Percentiles rank a stretch among this genome's conserved stretches.
Conservation (phyloP, 768 basidiomycete species). For the Flagelloscypha sp. region DNA sequence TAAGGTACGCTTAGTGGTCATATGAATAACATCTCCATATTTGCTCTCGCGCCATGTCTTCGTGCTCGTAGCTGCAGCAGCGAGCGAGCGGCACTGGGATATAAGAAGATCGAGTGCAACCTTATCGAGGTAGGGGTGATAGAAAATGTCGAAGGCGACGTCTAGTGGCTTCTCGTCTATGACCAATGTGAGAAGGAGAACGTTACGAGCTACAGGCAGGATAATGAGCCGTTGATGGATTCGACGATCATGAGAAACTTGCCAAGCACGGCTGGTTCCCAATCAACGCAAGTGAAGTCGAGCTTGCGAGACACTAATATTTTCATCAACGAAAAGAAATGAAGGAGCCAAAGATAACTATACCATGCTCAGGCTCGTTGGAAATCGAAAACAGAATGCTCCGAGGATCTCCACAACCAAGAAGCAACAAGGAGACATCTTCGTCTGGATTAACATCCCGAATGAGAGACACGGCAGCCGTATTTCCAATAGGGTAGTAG, state of each 20-base stretch:
- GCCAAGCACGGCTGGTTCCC: constrained; percentile 19
- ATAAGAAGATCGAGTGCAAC: constrained; percentile 22
- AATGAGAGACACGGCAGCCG: constrained; percentile 27
- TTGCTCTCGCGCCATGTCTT: constrained; percentile 30
- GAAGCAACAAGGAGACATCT: constrained; percentile 23
- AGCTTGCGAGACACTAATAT: constrained; percentile 6
- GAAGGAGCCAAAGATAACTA: not conserved
- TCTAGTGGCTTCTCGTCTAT: constrained; percentile 19
- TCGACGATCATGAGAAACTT: constrained; percentile 2
- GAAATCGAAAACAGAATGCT: constrained; percentile 28
- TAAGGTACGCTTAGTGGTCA: constrained; percentile 32
- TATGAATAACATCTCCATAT: constrained; percentile 28
- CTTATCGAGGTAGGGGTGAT: constrained; percentile 38
- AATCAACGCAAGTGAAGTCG: constrained; percentile 21
- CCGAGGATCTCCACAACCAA: constrained; percentile 31
- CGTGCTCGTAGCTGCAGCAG: constrained; percentile 22
- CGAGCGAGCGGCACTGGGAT: constrained; percentile 30
- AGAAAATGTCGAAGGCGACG: constrained; percentile 32
- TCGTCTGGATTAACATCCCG: constrained; percentile 26
- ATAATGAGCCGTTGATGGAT: too few species aligned
- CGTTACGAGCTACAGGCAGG: constrained; percentile 34
- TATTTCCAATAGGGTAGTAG: constrained; percentile 36
- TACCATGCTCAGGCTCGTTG: constrained; percentile 2
- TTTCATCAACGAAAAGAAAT: not conserved
- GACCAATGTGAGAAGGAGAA: constrained; percentile 36